Evolutionary conservation across 2,329 filamentous ascomycete species (phyloP).

Genomic region (Talaromyces atroroseus): DNA sequence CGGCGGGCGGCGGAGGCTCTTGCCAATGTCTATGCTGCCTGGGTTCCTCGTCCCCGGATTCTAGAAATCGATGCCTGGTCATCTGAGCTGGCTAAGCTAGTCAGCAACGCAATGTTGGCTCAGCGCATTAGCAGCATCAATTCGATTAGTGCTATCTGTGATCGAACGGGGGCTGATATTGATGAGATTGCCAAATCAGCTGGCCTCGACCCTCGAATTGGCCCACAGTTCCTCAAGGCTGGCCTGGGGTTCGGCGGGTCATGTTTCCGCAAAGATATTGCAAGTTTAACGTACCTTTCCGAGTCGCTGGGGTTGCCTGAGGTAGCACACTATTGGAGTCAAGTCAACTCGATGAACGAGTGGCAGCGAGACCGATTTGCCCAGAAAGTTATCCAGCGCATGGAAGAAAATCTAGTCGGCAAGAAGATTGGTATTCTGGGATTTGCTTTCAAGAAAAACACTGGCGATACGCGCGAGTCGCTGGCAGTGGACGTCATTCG

Average conservation of each 20-base stretch:
- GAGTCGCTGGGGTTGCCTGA: slow-evolving; percentile 64
- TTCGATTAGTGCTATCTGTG: slow-evolving; percentile 72
- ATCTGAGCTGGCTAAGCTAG: slow-evolving; percentile 72
- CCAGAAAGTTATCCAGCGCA: slow-evolving; percentile 57
- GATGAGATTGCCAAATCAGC: slow-evolving; percentile 63
- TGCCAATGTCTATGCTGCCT: slow-evolving; percentile 61
- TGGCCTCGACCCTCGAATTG: slow-evolving; percentile 67
- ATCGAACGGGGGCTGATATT: slow-evolving; percentile 69
- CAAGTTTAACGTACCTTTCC: slow-evolving; percentile 67
- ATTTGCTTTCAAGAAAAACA: slow-evolving; percentile 76
- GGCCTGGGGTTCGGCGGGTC: slow-evolving; percentile 73
- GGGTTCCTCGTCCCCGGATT: slow-evolving; percentile 64
- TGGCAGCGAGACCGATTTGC: slow-evolving; percentile 66
- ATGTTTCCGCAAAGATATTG: slow-evolving; percentile 77
- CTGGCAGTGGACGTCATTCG: slow-evolving; percentile 64
- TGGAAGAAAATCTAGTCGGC: slow-evolving; percentile 63
- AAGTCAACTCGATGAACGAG: slow-evolving; percentile 71
- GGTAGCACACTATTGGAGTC: slow-evolving; percentile 69
- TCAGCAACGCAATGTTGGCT: slow-evolving; percentile 73
- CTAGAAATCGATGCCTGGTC: slow-evolving; percentile 70
- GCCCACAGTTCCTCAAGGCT: slow-evolving; percentile 66
- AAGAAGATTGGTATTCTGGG: slow-evolving; percentile 71
- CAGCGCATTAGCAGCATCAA: slow-evolving; percentile 79
- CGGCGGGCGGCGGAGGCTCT: slow-evolving; percentile 59
- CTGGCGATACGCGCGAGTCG: slow-evolving; percentile 67